A percentile compares a stretch with the other conserved stretches of the same genome.
These are phyloP conservation scores for Globisporangium spinosum DNA, from an alignment of 352 stramenopile species.

Conservation along the genomic window DNA sequence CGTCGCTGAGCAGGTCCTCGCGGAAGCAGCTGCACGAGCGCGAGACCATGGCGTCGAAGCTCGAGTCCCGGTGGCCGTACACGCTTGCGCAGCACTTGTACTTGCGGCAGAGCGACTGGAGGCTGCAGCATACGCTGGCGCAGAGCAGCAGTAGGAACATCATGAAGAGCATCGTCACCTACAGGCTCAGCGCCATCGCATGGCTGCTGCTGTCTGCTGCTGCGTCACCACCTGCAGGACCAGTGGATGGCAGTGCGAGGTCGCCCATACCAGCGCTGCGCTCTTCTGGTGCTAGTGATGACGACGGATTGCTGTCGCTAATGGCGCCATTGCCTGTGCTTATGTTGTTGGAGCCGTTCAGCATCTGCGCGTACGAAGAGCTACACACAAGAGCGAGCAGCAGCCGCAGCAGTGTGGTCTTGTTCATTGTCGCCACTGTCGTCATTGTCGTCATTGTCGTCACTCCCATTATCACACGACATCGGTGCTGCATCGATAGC, in stretches of 20 bases:
- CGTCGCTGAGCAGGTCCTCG: constrained; percentile 47
- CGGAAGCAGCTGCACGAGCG: constrained; percentile 32
- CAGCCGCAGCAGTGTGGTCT: neutral
- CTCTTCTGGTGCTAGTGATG: neutral
- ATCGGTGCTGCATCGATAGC: constrained; percentile 4
- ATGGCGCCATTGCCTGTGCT: neutral
- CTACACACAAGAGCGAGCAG: neutral
- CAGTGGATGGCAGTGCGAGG: neutral
- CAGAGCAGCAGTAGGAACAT: constrained; percentile 36
- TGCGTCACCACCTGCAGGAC: neutral
- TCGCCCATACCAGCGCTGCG: neutral
- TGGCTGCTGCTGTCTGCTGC: neutral
- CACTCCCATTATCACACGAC: neutral
- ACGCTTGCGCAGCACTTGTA: constrained; percentile 24
- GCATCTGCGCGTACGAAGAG: neutral
- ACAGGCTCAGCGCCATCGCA: constrained; percentile 13
- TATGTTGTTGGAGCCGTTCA: neutral
- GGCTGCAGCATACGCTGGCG: constrained; percentile 24
- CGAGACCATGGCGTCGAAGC: constrained; percentile 25
- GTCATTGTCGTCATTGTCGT: neutral
- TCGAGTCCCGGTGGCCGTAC: constrained; percentile 15
- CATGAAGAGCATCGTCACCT: constrained; percentile 32
- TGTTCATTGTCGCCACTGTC: neutral
- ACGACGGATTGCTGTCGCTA: neutral
- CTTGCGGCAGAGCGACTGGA: constrained; percentile 32